These are phyloP conservation scores for Aspergillus pseudoviridinutans DNA, from an alignment of 2,329 filamentous ascomycete species.

Conservation along the genomic window DNA sequence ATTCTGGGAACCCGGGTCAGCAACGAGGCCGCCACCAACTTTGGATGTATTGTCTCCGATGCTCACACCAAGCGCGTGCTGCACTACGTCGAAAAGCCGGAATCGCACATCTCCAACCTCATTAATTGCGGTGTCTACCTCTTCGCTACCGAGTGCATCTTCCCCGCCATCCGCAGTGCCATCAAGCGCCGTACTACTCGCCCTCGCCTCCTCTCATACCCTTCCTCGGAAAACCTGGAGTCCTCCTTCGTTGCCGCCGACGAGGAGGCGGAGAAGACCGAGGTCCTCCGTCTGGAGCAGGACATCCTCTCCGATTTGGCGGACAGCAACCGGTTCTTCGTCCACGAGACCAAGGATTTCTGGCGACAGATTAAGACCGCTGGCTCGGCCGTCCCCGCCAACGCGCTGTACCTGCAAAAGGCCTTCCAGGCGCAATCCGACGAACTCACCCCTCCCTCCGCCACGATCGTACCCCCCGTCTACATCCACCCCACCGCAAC, in stretches of 20 bases:
- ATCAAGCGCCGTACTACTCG: constrained; percentile 95
- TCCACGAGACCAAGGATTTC: constrained; percentile 98
- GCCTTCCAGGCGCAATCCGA: constrained; percentile 77
- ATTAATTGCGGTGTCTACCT: constrained; percentile 99
- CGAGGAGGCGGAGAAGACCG: constrained; percentile 70
- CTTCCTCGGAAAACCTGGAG: constrained; percentile 89
- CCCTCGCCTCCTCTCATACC: constrained; percentile 88
- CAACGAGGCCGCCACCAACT: constrained; percentile 90
- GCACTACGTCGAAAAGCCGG: constrained; percentile 98
- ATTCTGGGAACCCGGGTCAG: constrained; percentile 89
- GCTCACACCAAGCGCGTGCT: constrained; percentile 89
- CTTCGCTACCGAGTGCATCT: constrained; percentile 92
- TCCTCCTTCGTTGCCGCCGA: constrained; percentile 61
- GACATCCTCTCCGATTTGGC: constrained; percentile 94
- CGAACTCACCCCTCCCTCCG: constrained; percentile 77
- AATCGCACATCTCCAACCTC: constrained; percentile 93
- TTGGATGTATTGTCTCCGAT: constrained; percentile 96
- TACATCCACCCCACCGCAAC: constrained; percentile 90
- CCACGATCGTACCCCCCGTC: constrained; percentile 85
- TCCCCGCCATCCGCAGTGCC: constrained; percentile 87
- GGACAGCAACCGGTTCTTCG: constrained; percentile 96
- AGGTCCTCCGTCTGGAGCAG: constrained; percentile 92
- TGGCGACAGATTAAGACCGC: constrained; percentile 99
- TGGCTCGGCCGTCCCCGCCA: constrained; percentile 92
- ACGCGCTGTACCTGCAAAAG: constrained; percentile 93